Base-by-base conservation (phyloP, 2,329 filamentous ascomycete genomes). In the Monosporascus sp. region DNA sequence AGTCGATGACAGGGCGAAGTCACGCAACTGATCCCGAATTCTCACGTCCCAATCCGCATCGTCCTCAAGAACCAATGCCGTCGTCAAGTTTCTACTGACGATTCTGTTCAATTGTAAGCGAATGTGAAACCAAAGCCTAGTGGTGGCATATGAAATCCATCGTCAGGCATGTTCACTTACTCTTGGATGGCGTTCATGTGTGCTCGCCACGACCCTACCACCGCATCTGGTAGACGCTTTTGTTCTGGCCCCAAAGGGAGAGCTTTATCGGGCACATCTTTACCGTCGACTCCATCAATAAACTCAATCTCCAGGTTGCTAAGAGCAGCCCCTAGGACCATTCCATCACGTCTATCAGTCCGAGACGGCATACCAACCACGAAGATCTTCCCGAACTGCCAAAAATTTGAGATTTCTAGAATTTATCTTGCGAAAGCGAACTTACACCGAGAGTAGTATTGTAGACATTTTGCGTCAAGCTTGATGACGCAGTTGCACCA, bases 381-480 rank as follows among this genome's bases (percentile, higher is more conserved):
- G 52, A 80, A 72, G 18, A 81, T 75, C 51, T 77, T 72, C 45
- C 79, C 67, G 57, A 82, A 82, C 77, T 80, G 17, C 37, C 25
- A 14, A 24, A 24, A 22, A n/a, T 8, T 45, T 46, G 47, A 22
- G 48, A 47, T 5, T 11, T 14, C 31, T 3, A 34, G 31, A 34
- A 34, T 34, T 31, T 31, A 14, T 34, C 31, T 34, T 14, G 31
- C 31, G 5, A 34, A 11, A 34, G 31, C 11, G 31, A 34, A 57
- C 56, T 52, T 22, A 60, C 57, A 22, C 57, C 57, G 31, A 56
- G 51, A 15, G 57, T 56, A 18, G 27, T 56, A n/a, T 57, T 60
- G 36, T 50, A 34, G 11, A 34, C 31, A 34, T 14, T 34, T 34
- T 34, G 31, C 11, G 31, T 34, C 31, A 34, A 14, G 31, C 31